phyloP scores from a whole-genome alignment of 345 rosid genomes.

The Dipteronia dyeriana region DNA sequence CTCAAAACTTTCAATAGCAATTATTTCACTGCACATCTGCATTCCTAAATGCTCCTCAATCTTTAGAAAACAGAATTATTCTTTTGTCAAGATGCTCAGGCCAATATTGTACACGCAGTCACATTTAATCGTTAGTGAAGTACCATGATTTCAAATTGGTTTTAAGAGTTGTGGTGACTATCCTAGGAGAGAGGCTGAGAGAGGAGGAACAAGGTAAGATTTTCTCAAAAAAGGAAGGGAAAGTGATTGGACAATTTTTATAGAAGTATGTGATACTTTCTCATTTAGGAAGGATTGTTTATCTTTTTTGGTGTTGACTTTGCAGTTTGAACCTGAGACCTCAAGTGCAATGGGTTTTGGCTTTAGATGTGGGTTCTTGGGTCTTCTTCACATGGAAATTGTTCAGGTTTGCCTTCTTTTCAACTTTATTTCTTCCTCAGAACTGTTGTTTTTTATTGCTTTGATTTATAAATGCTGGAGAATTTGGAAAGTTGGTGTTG shows the following conservation, averaged over 20 bases:
- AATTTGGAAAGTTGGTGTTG: slow-evolving; percentile 8
- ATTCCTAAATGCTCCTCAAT: not conserved
- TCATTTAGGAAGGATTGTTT: not conserved
- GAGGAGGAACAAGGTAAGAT: not conserved
- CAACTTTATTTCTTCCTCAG: slow-evolving; percentile 11
- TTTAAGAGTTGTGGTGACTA: not conserved
- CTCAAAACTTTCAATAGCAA: not conserved
- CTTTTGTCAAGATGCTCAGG: not conserved
- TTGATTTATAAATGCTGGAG: slow-evolving; percentile 8
- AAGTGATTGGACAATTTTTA: not conserved
- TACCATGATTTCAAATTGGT: not conserved
- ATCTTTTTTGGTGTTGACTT: slow-evolving; percentile 23
- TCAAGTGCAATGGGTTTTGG: slow-evolving; percentile 99
- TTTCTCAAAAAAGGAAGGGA: not conserved
- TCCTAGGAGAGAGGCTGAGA: not conserved
- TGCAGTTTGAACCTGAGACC: slow-evolving; percentile 96
- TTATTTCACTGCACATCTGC: not conserved
- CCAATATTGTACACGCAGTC: not conserved
- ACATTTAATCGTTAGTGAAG: not conserved
- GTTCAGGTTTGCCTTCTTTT: slow-evolving; percentile 70
- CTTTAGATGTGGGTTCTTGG: slow-evolving; percentile 97
- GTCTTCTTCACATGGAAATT: slow-evolving; percentile 99
- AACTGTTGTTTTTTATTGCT: not conserved
- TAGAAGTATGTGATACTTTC: not conserved
- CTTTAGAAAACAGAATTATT: not conserved